Evolutionary conservation across 495 filamentous ascomycete species (phyloP), one percentile per base, ranked within the genome.

Genomic region (Cladorrhinum samala): DNA sequence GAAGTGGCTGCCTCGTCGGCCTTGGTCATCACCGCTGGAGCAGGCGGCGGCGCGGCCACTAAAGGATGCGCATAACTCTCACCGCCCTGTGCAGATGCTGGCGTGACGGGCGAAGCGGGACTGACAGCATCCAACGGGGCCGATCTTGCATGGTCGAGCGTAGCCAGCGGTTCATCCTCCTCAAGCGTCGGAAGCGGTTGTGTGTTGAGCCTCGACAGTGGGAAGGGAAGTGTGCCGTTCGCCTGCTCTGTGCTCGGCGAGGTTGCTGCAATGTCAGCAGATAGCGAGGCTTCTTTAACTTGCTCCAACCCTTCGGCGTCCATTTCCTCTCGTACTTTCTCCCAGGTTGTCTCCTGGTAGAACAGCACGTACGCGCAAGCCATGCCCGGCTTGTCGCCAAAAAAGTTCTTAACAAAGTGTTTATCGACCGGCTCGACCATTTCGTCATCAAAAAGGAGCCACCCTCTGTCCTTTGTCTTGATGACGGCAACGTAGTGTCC

Each of bases 391-490:
- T 87, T 85, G 62, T 96, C 93, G 21, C 93, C 93, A 63, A 98
- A 98, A 72, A 97, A 98, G 64, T 95, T 97, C 48, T 83, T 80
- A n/a, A 98, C 94, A 64, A 93, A 98, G 62, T 83, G 84, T 65
- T 96, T 96, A 63, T 96, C 90, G 5, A 98, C 93, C 0, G 94
- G 93, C 64, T 97, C 93, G 11, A 98, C 93, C 79, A 97, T 86
- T 73, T 98, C 93, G 66, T 98, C 93, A 59, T 98, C 93, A 57
- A 98, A 98, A 3, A 98, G 72, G 49, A 98, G 66, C 93, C 93
- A 98, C 21, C 93, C 93, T 18, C 88, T 81, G 64, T 97, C 92
- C 64, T 95, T 83, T 1, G 93, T 98, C 68, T 98, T 98, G 75
- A 98, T 93, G 25, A 98, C 91, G 8, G 91, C 86, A 30, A 98